phyloP scores from a whole-genome alignment of 2,329 filamentous ascomycete species.

The Rutstroemia sp. region DNA sequence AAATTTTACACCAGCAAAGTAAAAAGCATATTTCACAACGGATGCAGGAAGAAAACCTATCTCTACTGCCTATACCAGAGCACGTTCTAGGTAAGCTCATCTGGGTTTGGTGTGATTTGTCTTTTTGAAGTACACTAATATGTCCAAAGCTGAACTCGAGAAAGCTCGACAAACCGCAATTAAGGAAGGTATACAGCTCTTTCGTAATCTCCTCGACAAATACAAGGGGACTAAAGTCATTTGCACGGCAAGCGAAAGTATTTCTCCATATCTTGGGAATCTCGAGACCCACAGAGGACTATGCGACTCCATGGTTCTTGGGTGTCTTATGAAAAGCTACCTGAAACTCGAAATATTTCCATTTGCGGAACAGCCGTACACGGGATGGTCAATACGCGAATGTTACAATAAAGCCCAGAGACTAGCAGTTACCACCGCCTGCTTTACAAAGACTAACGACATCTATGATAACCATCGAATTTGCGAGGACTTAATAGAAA shows the following conservation, averaged over 20 bases:
- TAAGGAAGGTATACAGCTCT: not conserved
- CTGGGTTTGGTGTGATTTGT: too few relatives aligned
- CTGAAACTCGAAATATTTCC: not conserved
- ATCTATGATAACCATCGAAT: not conserved
- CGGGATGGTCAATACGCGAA: not conserved
- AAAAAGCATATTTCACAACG: too few relatives aligned
- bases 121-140: too few relatives aligned
- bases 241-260: not conserved
- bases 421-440: not conserved
- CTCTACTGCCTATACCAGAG: too few relatives aligned
- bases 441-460: not conserved
- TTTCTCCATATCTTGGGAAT: not conserved
- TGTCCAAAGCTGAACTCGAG: not conserved
- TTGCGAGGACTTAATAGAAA: not conserved
- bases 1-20: too few relatives aligned
- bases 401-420: not conserved
- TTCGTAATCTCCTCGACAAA: not conserved
- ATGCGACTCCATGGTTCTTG: conserved; percentile 4
- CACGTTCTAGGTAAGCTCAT: too few relatives aligned
- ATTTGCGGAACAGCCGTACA: not conserved
- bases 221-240: not conserved
- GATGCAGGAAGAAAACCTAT: too few relatives aligned
- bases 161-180: not conserved
- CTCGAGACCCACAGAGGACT: not conserved
- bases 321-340: not conserved